Percentiles rank a stretch among this genome's conserved stretches.
These are phyloP conservation scores for Tricholoma hemisulphureum DNA, from an alignment of 768 basidiomycete species.

Conservation along the genomic window DNA sequence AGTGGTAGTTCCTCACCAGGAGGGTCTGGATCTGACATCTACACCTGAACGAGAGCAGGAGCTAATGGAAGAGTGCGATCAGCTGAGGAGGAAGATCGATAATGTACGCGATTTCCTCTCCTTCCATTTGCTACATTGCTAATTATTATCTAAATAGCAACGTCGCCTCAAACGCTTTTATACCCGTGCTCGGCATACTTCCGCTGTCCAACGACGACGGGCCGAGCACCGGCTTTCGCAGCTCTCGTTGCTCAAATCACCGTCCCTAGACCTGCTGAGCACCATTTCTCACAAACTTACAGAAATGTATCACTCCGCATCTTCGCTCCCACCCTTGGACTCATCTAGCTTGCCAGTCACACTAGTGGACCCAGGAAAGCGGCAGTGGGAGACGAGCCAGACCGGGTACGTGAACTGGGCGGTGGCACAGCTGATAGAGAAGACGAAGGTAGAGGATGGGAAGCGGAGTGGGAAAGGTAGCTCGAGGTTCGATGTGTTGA, in stretches of 20 bases:
- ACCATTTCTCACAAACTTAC: constrained; percentile 40
- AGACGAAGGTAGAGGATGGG: constrained; percentile 19
- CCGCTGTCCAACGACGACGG: constrained; percentile 45
- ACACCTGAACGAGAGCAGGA: constrained; percentile 59
- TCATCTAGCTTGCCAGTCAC: constrained; percentile 35
- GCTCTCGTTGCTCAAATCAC: constrained; percentile 43
- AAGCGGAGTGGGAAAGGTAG: constrained; percentile 14
- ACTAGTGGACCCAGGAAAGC: constrained; percentile 59
- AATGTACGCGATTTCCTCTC: constrained; percentile 42
- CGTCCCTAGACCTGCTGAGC: constrained; percentile 39
- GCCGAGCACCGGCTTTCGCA: constrained; percentile 42
- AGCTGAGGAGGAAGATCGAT: constrained; percentile 63
- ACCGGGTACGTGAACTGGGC: constrained; percentile 82
- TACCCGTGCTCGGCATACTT: constrained; percentile 48
- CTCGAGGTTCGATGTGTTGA: constrained; percentile 23
- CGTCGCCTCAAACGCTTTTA: constrained; percentile 60
- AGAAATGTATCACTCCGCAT: constrained; percentile 46
- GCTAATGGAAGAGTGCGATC: constrained; percentile 65
- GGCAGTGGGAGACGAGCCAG: constrained; percentile 74
- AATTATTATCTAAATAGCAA: constrained; percentile 44
- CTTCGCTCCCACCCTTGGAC: constrained; percentile 47
- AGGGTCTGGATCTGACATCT: constrained; percentile 61
- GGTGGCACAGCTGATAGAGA: constrained; percentile 48
- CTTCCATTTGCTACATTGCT: not conserved
- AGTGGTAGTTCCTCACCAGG: constrained; percentile 75